Base-by-base conservation (phyloP, 139 green algal species). In the Chlorella sorokiniana region DNA sequence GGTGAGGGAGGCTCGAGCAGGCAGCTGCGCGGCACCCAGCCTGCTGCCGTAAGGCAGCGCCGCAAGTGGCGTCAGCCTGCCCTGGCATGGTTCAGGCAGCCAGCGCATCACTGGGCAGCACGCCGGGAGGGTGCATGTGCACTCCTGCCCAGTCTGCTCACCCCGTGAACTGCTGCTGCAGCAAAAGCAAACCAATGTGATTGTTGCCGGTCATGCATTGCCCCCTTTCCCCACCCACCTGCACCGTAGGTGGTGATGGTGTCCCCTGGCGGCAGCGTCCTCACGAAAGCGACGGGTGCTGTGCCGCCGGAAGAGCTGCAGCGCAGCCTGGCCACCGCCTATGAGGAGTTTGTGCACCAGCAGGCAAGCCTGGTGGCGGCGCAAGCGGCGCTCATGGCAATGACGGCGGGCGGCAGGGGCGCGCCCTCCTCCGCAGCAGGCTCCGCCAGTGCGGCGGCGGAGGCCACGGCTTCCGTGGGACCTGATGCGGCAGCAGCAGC, bases 161-260 rank as follows among this genome's bases (percentile, higher is more conserved):
- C n/a, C n/a, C n/a, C n/a, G n/a, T n/a, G n/a, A n/a, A n/a, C n/a
- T n/a, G n/a, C n/a, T n/a, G n/a, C n/a, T n/a, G n/a, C n/a, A n/a
- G n/a, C n/a, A n/a, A n/a, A n/a, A n/a, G n/a, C n/a, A n/a, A n/a
- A n/a, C n/a, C n/a, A n/a, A n/a, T n/a, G n/a, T n/a, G n/a, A 11
- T 41, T 41, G 29, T 41, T 33, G 20, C 16, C 62, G 16, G n/a
- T 20, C 25, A 11, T 69, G 29, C n/a, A 37, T 33, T 69, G 62
- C 11, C 62, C 29, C 29, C 62, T 37, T 16, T n/a, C 6, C 37
- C 68, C 23, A 25, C 40, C 23, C 23, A 23, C 11, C 68, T 69
- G 1, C 25, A 10, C 9, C 38, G 11, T 67, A 82, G 77, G 78
- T 83, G 48, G 78, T 70, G 42, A 61, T 83, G 64, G 78, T 83